Base-by-base conservation (phyloP, 805 yeast genomes). In the Zygosaccharomyces bailii region DNA sequence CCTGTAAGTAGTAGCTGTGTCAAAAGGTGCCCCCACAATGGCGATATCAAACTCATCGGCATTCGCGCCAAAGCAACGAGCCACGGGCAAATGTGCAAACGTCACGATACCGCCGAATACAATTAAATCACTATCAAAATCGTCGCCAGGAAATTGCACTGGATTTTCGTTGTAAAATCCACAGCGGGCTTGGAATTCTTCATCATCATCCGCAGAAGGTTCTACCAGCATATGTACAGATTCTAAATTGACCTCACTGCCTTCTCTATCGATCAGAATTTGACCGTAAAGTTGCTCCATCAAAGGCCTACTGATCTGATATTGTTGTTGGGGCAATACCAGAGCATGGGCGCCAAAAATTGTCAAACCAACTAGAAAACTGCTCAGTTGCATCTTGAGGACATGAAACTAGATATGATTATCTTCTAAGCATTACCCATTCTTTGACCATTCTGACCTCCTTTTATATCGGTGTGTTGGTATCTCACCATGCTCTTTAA, bases 11-110 rank as follows among this genome's bases (percentile, higher is more conserved):
- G 73, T 76, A 1, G 81, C 80, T 0, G 80, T 74, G 52, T 78
- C 83, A 48, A 76, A 78, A 0, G 81, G 82, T 1, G 81, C 80
- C 2, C 82, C 82, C 9, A 77, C 73, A 20, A 78, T 71, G 2
- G 82, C 82, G 33, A 78, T 71, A 52, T 78, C 83, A 10, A 63
- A 51, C 19, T 52, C 48, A 11, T 42, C 31, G 18, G 30, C 14
- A 13, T 34, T 32, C 7, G 45, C 39, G 21, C 32, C 43, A 33
- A 52, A 52, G 35, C 55, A 52, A 11, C 44, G 47, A 7, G 45
- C 48, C n/a, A 43, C 34, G 4, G 50, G 52, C 8, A 46, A 25
- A 20, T 48, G 52, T 21, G 52, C 53, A 44, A 52, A 52, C 6
- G 47, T 36, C 5, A 52, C 53, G 21, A 49, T 49, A 10, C 53